Percentiles rank a stretch among this genome's conserved stretches.
These are phyloP conservation scores for Aspergillus tubingensis DNA, from an alignment of 2,329 filamentous ascomycete species.

Conservation along the genomic window DNA sequence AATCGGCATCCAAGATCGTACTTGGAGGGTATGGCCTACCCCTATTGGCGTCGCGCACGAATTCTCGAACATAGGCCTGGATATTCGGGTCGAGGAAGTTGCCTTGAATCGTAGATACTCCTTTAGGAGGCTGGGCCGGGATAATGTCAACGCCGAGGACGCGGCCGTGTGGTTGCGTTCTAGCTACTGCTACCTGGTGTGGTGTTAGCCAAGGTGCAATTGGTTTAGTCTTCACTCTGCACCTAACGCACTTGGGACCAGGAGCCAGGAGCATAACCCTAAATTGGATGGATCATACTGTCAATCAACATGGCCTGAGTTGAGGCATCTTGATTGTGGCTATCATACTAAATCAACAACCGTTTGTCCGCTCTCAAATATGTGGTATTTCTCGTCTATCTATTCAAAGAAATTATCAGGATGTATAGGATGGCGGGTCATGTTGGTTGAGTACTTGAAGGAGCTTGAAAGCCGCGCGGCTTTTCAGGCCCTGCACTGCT, in stretches of 20 bases:
- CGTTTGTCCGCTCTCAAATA: constrained; percentile 80
- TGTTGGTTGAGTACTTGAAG: constrained; percentile 65
- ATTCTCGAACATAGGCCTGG: constrained; percentile 74
- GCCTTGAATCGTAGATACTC: constrained; percentile 92
- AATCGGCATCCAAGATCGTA: constrained; percentile 5
- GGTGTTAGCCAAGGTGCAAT: constrained; percentile 7
- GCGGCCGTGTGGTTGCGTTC: constrained; percentile 72
- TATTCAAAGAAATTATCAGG: constrained; percentile 35
- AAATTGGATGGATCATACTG: background rate
- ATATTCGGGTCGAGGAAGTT: constrained; percentile 79
- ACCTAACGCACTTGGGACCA: constrained; percentile 56
- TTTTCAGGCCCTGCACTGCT: constrained; percentile 77
- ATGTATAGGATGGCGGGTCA: background rate
- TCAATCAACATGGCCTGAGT: constrained; percentile 9
- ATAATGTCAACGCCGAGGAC: constrained; percentile 94
- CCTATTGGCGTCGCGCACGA: constrained; percentile 66
- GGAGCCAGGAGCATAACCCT: constrained; percentile 58
- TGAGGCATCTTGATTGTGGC: background rate
- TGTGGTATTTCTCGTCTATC: constrained; percentile 78
- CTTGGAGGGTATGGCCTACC: constrained; percentile 52
- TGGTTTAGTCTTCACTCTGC: background rate
- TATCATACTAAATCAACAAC: constrained; percentile 77
- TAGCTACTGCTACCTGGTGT: constrained; percentile 74
- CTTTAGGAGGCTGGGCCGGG: constrained; percentile 83
- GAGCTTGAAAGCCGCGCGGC: constrained; percentile 90